Evolutionary conservation across 768 basidiomycete species (phyloP).

Genomic region (Galerina marginata): DNA sequence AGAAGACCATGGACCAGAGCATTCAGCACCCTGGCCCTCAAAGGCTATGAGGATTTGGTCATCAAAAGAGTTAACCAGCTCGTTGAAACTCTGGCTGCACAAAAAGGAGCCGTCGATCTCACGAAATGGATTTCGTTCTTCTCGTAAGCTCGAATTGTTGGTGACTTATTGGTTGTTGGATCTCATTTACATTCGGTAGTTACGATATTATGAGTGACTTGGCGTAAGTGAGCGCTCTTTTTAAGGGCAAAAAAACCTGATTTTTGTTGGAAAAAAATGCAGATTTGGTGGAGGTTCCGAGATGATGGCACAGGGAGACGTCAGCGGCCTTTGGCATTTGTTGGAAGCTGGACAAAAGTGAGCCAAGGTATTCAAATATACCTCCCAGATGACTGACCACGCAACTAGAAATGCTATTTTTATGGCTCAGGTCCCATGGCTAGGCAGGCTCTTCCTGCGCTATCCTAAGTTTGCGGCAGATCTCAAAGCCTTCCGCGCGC

Average conservation of each 20-base stretch:
- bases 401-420: conserved; percentile 39
- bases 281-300: conserved; percentile 40
- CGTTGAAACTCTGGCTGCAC: conserved; percentile 37
- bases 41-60: conserved; percentile 49
- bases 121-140: conserved; percentile 43
- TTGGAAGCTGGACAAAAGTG: conserved; percentile 34
- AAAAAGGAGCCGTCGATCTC: conserved; percentile 37
- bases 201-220: conserved; percentile 46
- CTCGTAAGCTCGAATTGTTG: conserved; percentile 30
- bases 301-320: conserved; percentile 34
- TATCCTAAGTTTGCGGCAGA: conserved; percentile 25
- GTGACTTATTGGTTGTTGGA: not conserved
- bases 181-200: conserved; percentile 20
- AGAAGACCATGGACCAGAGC: conserved; percentile 57
- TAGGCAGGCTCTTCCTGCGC: conserved; percentile 22
- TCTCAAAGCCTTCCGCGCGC: conserved; percentile 28
- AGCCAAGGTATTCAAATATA: conserved; percentile 2
- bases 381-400: conserved; percentile 1
- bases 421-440: conserved; percentile 39
- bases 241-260: not conserved
- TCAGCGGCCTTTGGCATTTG: conserved; percentile 30
- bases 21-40: conserved; percentile 49
- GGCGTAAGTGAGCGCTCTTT: conserved; percentile 29
- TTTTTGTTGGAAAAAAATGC: not conserved
- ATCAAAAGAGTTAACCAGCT: conserved; percentile 44